Conservation (phyloP, 768 basidiomycete species). For the Boletales sp. region DNA sequence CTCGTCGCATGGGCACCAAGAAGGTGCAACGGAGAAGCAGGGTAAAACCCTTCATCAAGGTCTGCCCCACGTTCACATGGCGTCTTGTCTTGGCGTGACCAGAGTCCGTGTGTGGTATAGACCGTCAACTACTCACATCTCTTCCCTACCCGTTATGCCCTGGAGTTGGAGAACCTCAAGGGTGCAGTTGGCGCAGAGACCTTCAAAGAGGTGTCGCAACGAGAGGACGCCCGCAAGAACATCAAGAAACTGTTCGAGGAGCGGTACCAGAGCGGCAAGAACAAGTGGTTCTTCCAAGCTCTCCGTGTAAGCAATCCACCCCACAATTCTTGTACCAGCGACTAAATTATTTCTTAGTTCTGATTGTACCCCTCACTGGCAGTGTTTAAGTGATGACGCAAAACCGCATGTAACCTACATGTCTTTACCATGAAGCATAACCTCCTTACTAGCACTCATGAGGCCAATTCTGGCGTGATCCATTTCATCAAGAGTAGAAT, state of each 20-base stretch:
- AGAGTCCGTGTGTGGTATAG: constrained; percentile 35
- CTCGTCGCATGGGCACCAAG: constrained; percentile 96
- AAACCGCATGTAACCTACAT: constrained; percentile 40
- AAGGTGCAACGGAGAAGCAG: constrained; percentile 88
- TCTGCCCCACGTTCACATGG: constrained; percentile 32
- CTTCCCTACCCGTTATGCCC: constrained; percentile 97
- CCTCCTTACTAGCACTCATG: constrained; percentile 13
- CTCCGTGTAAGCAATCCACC: constrained; percentile 57
- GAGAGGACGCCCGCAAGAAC: constrained; percentile 92
- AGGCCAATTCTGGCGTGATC: background rate
- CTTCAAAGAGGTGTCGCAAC: constrained; percentile 96
- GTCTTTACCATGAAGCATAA: constrained; percentile 27
- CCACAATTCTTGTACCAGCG: background rate
- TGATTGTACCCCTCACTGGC: constrained; percentile 22
- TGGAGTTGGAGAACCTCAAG: constrained; percentile 95
- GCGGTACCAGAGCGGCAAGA: constrained; percentile 89
- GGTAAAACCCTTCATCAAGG: constrained; percentile 99
- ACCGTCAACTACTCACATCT: constrained; percentile 97
- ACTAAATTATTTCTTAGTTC: constrained; percentile 29
- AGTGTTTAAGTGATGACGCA: constrained; percentile 22
- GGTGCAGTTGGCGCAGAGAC: constrained; percentile 80
- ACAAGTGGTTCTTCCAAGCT: constrained; percentile 95
- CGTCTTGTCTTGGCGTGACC: background rate
- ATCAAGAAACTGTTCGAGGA: constrained; percentile 98
- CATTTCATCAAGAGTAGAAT: background rate